These are phyloP conservation scores for Venturia carpophila DNA, from an alignment of 2,329 filamentous ascomycete genomes.

Conservation along the genomic window DNA sequence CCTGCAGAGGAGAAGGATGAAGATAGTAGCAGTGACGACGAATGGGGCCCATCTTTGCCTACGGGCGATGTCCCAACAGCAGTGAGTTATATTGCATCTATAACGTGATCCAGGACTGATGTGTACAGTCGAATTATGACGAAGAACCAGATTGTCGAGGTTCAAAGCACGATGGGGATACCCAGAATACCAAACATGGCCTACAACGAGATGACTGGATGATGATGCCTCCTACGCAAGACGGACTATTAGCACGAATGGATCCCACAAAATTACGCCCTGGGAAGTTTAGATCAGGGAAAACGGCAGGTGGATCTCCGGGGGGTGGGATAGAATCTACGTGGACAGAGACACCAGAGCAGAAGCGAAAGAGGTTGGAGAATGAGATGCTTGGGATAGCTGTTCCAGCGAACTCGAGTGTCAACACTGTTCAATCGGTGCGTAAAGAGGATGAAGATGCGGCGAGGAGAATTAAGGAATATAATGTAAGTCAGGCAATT, in stretches of 20 bases:
- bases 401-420: conserved; percentile 31
- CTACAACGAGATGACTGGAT: conserved; percentile 64
- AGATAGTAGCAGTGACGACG: conserved; percentile 32
- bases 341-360: conserved; percentile 87
- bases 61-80: conserved; percentile 7
- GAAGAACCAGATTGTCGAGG: background rate
- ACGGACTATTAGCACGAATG: conserved; percentile 50
- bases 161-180: background rate
- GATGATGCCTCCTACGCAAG: conserved; percentile 43
- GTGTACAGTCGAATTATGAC: background rate
- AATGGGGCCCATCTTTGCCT: conserved; percentile 20
- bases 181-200: conserved; percentile 20
- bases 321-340: conserved; percentile 47
- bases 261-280: conserved; percentile 73
- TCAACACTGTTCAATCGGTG: conserved; percentile 23
- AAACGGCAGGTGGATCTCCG: conserved; percentile 43
- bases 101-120: background rate
- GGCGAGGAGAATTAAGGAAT: conserved; percentile 47
- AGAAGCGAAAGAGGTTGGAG: conserved; percentile 72
- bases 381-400: conserved; percentile 73
- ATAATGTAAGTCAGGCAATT: conserved; percentile 29
- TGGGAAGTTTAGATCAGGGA: conserved; percentile 56
- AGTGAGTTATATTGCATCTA: background rate
- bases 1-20: conserved; percentile 25
- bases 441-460: conserved; percentile 37